A percentile compares a stretch with the other conserved stretches of the same genome.
Evolutionary conservation across 2,329 filamentous ascomycete species (phyloP).

Genomic region (Curvularia sp.): DNA sequence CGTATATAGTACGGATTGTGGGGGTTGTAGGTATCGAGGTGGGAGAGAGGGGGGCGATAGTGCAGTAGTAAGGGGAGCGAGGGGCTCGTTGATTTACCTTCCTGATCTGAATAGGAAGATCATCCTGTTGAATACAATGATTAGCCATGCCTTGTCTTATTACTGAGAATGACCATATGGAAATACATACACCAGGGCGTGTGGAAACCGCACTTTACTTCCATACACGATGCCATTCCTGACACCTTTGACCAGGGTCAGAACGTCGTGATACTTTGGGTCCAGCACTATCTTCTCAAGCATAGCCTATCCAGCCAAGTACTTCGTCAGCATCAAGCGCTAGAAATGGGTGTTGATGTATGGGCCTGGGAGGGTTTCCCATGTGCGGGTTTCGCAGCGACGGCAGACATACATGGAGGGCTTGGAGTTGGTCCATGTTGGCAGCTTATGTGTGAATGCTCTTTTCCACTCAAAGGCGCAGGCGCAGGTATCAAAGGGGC

Average conservation of each 20-base stretch:
- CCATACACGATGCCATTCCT: constrained; percentile 98
- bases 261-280: constrained; percentile 81
- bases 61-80: neutral
- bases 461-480: neutral
- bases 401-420: constrained; percentile 37
- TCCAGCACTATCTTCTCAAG: constrained; percentile 81
- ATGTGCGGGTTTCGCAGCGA: neutral
- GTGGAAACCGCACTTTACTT: constrained; percentile 95
- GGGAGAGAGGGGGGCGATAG: no score
- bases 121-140: constrained; percentile 67
- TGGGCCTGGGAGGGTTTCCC: neutral
- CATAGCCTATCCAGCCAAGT: constrained; percentile 60
- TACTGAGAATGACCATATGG: neutral
- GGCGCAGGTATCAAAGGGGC: neutral
- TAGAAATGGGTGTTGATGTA: neutral
- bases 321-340: constrained; percentile 12
- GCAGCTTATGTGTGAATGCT: constrained; percentile 3
- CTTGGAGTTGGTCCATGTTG: constrained; percentile 45
- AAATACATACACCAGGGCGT: constrained; percentile 78
- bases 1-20: neutral
- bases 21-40: neutral
- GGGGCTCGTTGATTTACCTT: constrained; percentile 59
- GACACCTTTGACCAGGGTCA: constrained; percentile 87
- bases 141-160: constrained; percentile 5
- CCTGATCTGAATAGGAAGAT: constrained; percentile 95